Percentiles rank a stretch among this genome's conserved stretches.
These are phyloP conservation scores for Pyrus betulifolia DNA, from an alignment of 306 rosid species.

Conservation along the genomic window DNA sequence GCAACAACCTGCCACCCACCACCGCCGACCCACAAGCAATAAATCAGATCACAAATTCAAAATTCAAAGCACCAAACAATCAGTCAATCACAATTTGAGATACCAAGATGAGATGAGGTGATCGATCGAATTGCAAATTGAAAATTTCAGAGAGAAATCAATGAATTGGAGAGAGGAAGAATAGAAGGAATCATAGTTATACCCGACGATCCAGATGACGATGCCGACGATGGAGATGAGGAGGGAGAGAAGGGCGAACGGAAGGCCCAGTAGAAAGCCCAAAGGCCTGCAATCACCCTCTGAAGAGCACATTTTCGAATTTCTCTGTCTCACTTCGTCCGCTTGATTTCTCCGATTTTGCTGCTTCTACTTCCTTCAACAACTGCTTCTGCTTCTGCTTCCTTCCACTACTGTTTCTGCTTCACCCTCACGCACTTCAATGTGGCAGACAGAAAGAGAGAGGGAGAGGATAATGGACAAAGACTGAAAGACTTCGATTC, in stretches of 20 bases:
- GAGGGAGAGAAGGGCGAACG: conserved; percentile 70
- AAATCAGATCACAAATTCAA: neutral
- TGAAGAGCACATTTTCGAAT: conserved; percentile 41
- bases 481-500: too few species aligned
- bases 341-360: neutral
- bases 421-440: neutral
- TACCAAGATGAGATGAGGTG: neutral
- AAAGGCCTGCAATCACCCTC: conserved; percentile 89
- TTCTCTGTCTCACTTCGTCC: neutral
- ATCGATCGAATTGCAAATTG: neutral
- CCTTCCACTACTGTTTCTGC: neutral
- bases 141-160: neutral
- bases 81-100: neutral
- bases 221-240: conserved; percentile 66
- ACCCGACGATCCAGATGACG: conserved; percentile 77
- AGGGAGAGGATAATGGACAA: too few species aligned
- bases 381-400: neutral
- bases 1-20: conserved; percentile 39
- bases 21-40: neutral
- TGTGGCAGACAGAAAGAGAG: neutral
- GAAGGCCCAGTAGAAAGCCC: conserved; percentile 84
- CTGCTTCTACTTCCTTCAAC: neutral
- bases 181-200: conserved; percentile 20
- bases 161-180: neutral
- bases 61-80: neutral